phyloP scores from a whole-genome alignment of 2,329 filamentous ascomycete species.

The Fonsecaea monophora region DNA sequence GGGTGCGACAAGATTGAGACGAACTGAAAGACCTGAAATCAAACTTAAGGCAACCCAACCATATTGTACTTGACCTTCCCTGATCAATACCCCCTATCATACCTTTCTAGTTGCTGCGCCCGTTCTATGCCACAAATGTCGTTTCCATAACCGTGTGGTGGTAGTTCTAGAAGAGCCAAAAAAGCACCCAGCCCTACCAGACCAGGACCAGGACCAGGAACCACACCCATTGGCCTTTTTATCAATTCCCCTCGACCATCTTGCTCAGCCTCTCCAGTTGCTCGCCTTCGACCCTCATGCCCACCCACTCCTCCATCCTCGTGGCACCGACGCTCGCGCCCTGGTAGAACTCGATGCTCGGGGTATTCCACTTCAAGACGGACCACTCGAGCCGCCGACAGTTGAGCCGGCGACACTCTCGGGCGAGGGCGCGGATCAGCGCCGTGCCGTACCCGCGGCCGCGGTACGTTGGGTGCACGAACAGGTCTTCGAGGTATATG shows the following conservation, averaged over 20 bases:
- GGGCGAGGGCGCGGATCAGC: conserved; percentile 77
- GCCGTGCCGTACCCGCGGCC: conserved; percentile 80
- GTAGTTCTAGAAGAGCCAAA: background rate
- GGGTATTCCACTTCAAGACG: conserved; percentile 91
- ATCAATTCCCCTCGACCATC: conserved; percentile 10
- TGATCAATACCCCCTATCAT: background rate
- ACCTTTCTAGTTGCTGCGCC: background rate
- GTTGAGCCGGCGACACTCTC: conserved; percentile 73
- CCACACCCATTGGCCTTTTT: too few relatives aligned
- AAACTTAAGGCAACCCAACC: background rate
- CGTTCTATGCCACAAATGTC: background rate
- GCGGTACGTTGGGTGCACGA: conserved; percentile 73
- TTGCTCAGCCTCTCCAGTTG: conserved; percentile 48
- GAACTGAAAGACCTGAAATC: background rate
- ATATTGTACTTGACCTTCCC: background rate
- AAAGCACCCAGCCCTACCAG: background rate
- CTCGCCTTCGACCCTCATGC: conserved; percentile 58
- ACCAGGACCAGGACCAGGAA: background rate
- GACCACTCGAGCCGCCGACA: conserved; percentile 86
- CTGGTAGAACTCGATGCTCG: conserved; percentile 84
- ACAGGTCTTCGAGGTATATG: conserved; percentile 94
- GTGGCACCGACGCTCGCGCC: conserved; percentile 49
- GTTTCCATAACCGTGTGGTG: background rate
- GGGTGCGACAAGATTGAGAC: background rate
- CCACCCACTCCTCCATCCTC: conserved; percentile 57